These are phyloP conservation scores for Penicillium soppii DNA, from an alignment of 495 filamentous ascomycete genomes.

Conservation along the genomic window DNA sequence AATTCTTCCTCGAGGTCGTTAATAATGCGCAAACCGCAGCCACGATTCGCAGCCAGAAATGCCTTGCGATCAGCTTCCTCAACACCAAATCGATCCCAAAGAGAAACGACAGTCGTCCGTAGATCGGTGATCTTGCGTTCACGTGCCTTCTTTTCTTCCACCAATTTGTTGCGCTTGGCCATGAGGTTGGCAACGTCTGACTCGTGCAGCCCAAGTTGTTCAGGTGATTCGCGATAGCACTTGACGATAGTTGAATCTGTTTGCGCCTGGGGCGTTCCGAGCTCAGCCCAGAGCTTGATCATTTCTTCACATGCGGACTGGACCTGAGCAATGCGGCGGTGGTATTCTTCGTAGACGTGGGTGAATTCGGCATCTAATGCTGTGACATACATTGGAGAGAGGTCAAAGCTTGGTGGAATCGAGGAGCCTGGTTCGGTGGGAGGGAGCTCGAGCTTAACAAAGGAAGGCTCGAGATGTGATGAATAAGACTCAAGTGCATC, in stretches of 20 bases:
- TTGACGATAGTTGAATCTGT: constrained; percentile 87
- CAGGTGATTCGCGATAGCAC: constrained; percentile 81
- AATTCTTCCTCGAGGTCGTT: constrained; percentile 95
- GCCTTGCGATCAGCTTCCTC: constrained; percentile 78
- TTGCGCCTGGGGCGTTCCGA: constrained; percentile 88
- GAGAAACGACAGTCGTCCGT: constrained; percentile 65
- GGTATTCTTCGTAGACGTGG: constrained; percentile 93
- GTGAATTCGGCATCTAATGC: constrained; percentile 87
- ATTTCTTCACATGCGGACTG: constrained; percentile 75
- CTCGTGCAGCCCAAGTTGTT: constrained; percentile 88
- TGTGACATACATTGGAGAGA: constrained; percentile 84
- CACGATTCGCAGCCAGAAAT: constrained; percentile 70
- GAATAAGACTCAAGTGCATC: constrained; percentile 93
- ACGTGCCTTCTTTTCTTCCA: constrained; percentile 92
- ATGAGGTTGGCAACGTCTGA: constrained; percentile 75
- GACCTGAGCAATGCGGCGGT: constrained; percentile 72
- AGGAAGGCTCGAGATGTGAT: constrained; percentile 84
- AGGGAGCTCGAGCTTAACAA: constrained; percentile 77
- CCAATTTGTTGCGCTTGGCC: constrained; percentile 72
- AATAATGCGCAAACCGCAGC: constrained; percentile 81
- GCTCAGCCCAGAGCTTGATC: constrained; percentile 91
- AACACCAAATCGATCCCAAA: constrained; percentile 87
- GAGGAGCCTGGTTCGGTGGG: constrained; percentile 72
- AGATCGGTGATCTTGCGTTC: constrained; percentile 80
- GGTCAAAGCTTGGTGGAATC: constrained; percentile 78